phyloP scores from a whole-genome alignment of 73 alveolate genomes.

The Tetrahymena thermophila region DNA sequence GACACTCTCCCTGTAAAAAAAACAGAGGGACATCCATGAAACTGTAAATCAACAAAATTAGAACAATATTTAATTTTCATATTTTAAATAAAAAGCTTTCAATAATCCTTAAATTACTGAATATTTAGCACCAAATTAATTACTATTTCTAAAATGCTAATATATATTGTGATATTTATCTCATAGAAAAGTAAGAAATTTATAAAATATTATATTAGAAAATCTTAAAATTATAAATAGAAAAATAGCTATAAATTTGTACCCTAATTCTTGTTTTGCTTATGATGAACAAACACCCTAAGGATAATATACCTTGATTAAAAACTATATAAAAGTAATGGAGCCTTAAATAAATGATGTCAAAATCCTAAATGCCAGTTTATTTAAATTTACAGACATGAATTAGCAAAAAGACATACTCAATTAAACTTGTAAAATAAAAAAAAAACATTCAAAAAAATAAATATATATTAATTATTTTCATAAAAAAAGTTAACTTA shows the following conservation, averaged over 20 bases:
- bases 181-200: not conserved
- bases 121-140: not conserved
- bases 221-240: not conserved
- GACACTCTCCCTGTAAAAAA: not conserved
- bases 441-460: not conserved
- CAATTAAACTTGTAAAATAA: not conserved
- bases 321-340: not conserved
- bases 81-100: not conserved
- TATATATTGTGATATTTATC: not conserved
- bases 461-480: not conserved
- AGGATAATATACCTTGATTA: not conserved
- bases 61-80: not conserved
- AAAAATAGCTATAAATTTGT: not conserved
- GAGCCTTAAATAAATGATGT: not conserved
- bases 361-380: not conserved
- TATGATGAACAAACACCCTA: not conserved
- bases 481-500: not conserved
- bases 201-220: not conserved
- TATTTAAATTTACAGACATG: not conserved
- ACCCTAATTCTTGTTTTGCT: not conserved
- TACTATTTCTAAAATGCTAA: not conserved
- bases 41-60: not conserved
- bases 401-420: not conserved
- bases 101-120: not conserved
- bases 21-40: not conserved